Percentiles rank a stretch among this genome's conserved stretches.
Conservation (phyloP, 139 green algal genomes). For the Pseudopediastrum boryanum region DNA sequence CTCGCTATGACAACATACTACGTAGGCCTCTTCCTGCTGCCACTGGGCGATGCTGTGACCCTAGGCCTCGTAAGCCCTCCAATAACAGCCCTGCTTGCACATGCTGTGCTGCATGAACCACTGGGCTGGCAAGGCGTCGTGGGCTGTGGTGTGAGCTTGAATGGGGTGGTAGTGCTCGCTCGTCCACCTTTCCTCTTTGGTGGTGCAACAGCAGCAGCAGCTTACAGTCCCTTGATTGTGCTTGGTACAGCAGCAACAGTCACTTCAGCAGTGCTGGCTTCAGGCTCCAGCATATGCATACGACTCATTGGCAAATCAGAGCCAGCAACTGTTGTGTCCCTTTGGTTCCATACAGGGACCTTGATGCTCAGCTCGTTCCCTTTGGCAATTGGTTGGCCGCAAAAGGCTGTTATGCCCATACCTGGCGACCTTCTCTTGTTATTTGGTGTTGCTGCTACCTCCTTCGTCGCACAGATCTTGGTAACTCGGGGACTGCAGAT, state of each 20-base stretch:
- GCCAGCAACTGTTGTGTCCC: conserved; percentile 10
- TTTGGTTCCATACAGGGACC: conserved; percentile 28
- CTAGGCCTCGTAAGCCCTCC: conserved; percentile 13
- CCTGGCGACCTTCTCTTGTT: background rate
- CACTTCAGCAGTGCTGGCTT: background rate
- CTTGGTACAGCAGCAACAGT: background rate
- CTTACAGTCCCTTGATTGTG: background rate
- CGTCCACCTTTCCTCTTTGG: conserved; percentile 30
- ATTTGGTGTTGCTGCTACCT: conserved; percentile 15
- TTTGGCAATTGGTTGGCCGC: background rate
- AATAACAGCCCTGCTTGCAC: conserved; percentile 13
- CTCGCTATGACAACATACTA: background rate
- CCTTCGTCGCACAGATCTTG: conserved; percentile 23
- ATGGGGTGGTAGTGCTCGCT: conserved; percentile 1
- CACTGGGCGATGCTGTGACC: conserved; percentile 29
- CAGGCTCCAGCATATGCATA: conserved; percentile 14
- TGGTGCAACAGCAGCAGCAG: background rate
- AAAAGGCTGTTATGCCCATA: conserved; percentile 4
- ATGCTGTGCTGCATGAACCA: conserved; percentile 10
- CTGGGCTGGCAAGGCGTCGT: conserved; percentile 13
- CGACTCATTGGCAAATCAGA: conserved; percentile 7
- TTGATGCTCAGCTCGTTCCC: conserved; percentile 5
- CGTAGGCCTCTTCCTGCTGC: conserved; percentile 26
- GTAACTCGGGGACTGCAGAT: conserved; percentile 22
- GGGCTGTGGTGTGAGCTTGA: background rate